Base-by-base conservation (phyloP, 1,284 basidiomycete genomes). In the Austropuccinia psidii region DNA sequence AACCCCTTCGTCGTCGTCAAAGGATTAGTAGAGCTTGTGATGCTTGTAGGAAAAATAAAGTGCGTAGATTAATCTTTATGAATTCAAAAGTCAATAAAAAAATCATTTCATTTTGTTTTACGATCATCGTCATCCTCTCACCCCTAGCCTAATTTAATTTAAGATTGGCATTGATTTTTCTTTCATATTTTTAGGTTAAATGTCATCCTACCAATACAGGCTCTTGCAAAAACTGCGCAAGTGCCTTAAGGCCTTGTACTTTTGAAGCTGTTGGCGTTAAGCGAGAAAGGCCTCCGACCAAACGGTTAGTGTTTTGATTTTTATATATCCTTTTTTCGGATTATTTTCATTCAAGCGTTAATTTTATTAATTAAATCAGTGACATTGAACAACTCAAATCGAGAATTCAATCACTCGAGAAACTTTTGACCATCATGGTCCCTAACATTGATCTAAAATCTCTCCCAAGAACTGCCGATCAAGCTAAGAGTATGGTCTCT, bases 41-140 rank as follows among this genome's bases (percentile, higher is more conserved):
- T 24, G 41, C 55, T 33, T 70, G 67, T 37, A n/a, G 67, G 27
- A 70, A 60, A 45, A 70, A 39, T 39, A 70, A 70, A 35, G 67
- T 70, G 13, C 24, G 60, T 3, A 43, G 11, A 24, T 13, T 37
- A n/a, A 15, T n/a, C 37, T 58, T 17, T 54, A 9, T n/a, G n/a
- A n/a, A n/a, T n/a, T n/a, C n/a, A n/a, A n/a, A n/a, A n/a, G n/a
- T n/a, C n/a, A n/a, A n/a, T n/a, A n/a, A n/a, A n/a, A n/a, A n/a
- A n/a, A n/a, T n/a, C n/a, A n/a, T n/a, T n/a, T n/a, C n/a, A n/a
- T n/a, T n/a, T n/a, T n/a, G n/a, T n/a, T n/a, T n/a, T n/a, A n/a
- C n/a, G n/a, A n/a, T n/a, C n/a, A n/a, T n/a, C n/a, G n/a, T n/a
- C n/a, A n/a, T n/a, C n/a, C n/a, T n/a, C n/a, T n/a, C 13, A 31